phyloP scores from a whole-genome alignment of 2,329 filamentous ascomycete species.

The Mariannaea elegans region DNA sequence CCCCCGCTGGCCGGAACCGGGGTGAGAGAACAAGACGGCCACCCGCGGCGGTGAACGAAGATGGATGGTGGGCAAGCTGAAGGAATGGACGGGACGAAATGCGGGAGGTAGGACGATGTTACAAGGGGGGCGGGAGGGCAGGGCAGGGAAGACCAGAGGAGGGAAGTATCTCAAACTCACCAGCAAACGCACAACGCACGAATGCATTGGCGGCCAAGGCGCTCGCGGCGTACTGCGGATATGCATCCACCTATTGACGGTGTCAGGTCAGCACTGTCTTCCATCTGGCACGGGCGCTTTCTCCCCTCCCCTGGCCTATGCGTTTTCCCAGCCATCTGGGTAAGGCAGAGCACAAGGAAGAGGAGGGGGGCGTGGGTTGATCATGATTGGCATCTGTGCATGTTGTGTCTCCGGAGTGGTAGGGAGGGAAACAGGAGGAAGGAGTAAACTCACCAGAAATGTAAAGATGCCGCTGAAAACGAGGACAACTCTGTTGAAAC shows the following conservation, averaged over 20 bases:
- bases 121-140: neutral
- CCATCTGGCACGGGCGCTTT: slow-evolving; percentile 27
- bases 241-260: slow-evolving; percentile 70
- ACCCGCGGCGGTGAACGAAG: slow-evolving; percentile 17
- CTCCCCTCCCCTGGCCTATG: neutral
- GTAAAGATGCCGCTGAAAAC: slow-evolving; percentile 88
- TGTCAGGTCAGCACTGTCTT: slow-evolving; percentile 35
- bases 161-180: slow-evolving; percentile 48
- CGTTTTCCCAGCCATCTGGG: slow-evolving; percentile 24
- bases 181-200: slow-evolving; percentile 78
- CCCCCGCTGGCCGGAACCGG: slow-evolving; percentile 4
- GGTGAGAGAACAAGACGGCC: slow-evolving; percentile 1
- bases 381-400: slow-evolving; percentile 22
- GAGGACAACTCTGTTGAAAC: slow-evolving; percentile 70
- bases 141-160: neutral
- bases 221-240: slow-evolving; percentile 77
- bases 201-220: slow-evolving; percentile 88
- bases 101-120: neutral
- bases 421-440: neutral
- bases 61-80: neutral
- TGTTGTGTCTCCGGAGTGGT: neutral
- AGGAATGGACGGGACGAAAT: slow-evolving; percentile 3
- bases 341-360: slow-evolving; percentile 18
- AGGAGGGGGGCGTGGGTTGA: slow-evolving; percentile 3
- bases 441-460: slow-evolving; percentile 71